These are phyloP conservation scores for Botrytis deweyae DNA, from an alignment of 2,329 filamentous ascomycete genomes.

Conservation along the genomic window DNA sequence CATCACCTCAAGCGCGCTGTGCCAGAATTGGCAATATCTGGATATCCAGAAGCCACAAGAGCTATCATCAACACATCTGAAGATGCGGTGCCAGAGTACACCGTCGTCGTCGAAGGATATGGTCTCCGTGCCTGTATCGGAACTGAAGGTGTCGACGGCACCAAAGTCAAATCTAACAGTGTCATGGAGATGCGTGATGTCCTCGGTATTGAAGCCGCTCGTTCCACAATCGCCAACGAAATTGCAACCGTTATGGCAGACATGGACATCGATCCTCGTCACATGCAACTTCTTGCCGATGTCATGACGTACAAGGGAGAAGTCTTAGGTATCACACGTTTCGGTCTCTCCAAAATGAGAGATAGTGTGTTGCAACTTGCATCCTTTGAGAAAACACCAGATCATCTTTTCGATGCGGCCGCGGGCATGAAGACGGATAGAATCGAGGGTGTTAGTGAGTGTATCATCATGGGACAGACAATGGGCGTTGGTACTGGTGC, in stretches of 20 bases:
- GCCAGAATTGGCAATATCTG: conserved; percentile 81
- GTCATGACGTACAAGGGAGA: conserved; percentile 99
- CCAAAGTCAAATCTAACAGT: conserved; percentile 73
- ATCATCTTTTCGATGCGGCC: conserved; percentile 94
- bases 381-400: conserved; percentile 96
- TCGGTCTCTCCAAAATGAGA: conserved; percentile 93
- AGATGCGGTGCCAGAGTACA: conserved; percentile 43
- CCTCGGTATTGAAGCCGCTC: conserved; percentile 91
- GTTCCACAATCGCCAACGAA: conserved; percentile 83
- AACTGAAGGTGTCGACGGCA: conserved; percentile 84
- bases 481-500: conserved; percentile 89
- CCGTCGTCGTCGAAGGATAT: conserved; percentile 91
- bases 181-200: conserved; percentile 87
- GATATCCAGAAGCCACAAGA: conserved; percentile 80
- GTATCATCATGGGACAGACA: conserved; percentile 97
- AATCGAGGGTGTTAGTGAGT: conserved; percentile 92
- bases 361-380: conserved; percentile 92
- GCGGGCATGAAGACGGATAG: conserved; percentile 87
- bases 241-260: conserved; percentile 86
- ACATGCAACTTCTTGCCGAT: conserved; percentile 96
- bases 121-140: conserved; percentile 87
- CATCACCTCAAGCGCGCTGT: conserved; percentile 82
- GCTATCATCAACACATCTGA: conserved; percentile 81
- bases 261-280: conserved; percentile 95
- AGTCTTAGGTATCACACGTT: conserved; percentile 92